Conservation (phyloP, 108 stramenopile genomes). For the Skeletonema grethae region DNA sequence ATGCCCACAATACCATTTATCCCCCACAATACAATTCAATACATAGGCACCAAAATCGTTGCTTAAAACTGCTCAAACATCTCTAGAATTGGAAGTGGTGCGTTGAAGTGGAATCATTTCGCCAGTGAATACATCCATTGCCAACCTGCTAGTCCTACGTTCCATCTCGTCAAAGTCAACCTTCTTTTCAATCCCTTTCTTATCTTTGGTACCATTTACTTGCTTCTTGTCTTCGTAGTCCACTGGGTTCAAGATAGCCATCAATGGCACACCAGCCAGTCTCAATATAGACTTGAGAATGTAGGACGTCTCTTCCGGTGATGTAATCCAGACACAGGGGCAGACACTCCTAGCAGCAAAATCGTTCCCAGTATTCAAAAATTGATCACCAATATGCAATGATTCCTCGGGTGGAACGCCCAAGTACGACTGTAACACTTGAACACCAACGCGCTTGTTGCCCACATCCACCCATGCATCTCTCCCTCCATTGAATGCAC, state of each 20-base stretch:
- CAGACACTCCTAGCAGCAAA: slow-evolving; percentile 83
- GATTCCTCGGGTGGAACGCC: slow-evolving; percentile 72
- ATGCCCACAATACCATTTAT: not conserved
- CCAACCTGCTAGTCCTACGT: slow-evolving; percentile 57
- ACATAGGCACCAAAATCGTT: not conserved
- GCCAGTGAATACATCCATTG: slow-evolving; percentile 91
- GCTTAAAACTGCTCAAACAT: not conserved
- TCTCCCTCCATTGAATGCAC: slow-evolving; percentile 92
- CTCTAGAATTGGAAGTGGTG: not conserved
- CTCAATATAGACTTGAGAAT: slow-evolving; percentile 85
- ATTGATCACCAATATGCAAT: slow-evolving; percentile 93
- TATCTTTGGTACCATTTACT: slow-evolving; percentile 7
- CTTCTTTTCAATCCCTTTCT: slow-evolving; percentile 21
- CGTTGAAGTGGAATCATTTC: slow-evolving; percentile 38
- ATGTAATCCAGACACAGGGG: slow-evolving; percentile 92
- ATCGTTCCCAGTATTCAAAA: slow-evolving; percentile 93
- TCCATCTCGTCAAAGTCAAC: slow-evolving; percentile 79
- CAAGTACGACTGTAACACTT: slow-evolving; percentile 76
- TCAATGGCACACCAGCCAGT: slow-evolving; percentile 66
- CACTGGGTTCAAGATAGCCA: slow-evolving; percentile 34
- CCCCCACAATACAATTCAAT: not conserved
- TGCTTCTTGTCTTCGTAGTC: slow-evolving; percentile 13
- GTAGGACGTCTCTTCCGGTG: slow-evolving; percentile 90
- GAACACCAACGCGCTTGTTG: slow-evolving; percentile 92
- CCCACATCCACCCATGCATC: slow-evolving; percentile 95